Evolutionary conservation across 805 yeast genomes (phyloP), one percentile per base, ranked within the genome.

Genomic region (Candida palmyrensis): DNA sequence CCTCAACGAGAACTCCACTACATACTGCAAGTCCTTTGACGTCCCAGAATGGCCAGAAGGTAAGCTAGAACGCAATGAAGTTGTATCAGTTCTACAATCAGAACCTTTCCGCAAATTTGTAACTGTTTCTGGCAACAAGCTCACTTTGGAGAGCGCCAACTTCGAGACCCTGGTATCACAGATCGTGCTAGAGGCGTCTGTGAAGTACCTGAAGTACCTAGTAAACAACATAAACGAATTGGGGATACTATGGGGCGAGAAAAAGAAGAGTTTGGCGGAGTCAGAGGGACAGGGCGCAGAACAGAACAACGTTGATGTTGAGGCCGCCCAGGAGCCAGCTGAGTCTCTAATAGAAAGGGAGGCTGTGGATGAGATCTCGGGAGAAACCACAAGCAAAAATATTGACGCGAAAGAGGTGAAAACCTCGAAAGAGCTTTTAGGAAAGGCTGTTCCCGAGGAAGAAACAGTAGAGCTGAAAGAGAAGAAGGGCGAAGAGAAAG

Each of bases 151-250:
- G n/a, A 39, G 42, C 23, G 34, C 43, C 14, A 42, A 41, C 25
- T 53, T 45, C 38, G 50, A 48, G 17, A 35, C 31, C 23, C 37
- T 33, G 7, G 43, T 58, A 37, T 53, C 48, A 32, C 37, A 41
- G 12, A 44, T 52, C 3, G 45, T 57, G 1, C 40, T 53, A 7
- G 43, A 47, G 5, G 48, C 55, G 3, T 36, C 49, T 2, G 30
- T 36, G 28, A 34, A 37, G 24, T 55, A 55, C 31, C 40, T 49
- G 1, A 41, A 43, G 16, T 33, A 38, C 9, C 37, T 56, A 32
- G 32, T 51, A 8, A 47, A 45, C 19, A 48, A 47, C 29, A 41
- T 55, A 18, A 48, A 52, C 29, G 56, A 51, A 24, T 26, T 45
- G 23, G 33, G 27, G 5, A 40, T 22, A 5, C 16, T 15, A 10